These are phyloP conservation scores for Kazachstania kunashirensis DNA, from an alignment of 805 yeast genomes.

Conservation along the genomic window DNA sequence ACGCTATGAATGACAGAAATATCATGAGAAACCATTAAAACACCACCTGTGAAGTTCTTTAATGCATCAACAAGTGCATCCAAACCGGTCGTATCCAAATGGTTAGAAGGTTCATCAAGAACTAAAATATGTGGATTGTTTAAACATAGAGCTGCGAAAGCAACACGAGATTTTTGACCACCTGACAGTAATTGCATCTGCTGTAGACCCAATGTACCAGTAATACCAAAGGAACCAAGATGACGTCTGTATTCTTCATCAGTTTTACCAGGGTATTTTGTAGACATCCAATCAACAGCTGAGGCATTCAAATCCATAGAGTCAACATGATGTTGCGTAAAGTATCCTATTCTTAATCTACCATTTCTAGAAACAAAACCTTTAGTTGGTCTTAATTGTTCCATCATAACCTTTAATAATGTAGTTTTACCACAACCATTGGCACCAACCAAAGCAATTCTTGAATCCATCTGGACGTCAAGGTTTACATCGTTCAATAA, in stretches of 20 bases:
- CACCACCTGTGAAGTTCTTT: constrained; percentile 85
- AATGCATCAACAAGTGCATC: constrained; percentile 92
- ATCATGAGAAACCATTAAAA: constrained; percentile 96
- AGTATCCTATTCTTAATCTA: constrained; percentile 85
- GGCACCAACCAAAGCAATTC: constrained; percentile 97
- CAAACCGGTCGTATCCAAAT: constrained; percentile 94
- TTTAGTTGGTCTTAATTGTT: constrained; percentile 56
- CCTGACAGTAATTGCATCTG: constrained; percentile 86
- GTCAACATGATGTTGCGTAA: constrained; percentile 98
- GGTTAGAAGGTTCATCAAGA: constrained; percentile 96
- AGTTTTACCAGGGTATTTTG: constrained; percentile 80
- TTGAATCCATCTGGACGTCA: constrained; percentile 85
- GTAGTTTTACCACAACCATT: constrained; percentile 99
- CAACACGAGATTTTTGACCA: constrained; percentile 97
- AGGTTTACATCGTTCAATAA: constrained; percentile 70
- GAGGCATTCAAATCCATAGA: constrained; percentile 81
- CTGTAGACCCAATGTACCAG: constrained; percentile 87
- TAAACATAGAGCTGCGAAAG: constrained; percentile 90
- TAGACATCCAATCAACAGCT: constrained; percentile 93
- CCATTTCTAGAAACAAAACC: constrained; percentile 78
- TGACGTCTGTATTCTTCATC: constrained; percentile 97
- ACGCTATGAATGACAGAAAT: constrained; percentile 81
- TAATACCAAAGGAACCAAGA: constrained; percentile 93
- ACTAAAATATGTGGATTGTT: constrained; percentile 84
- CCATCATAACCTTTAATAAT: constrained; percentile 76